phyloP scores from a whole-genome alignment of 192 early-diverging fungal genomes.

The Linnemannia schmuckeri region DNA sequence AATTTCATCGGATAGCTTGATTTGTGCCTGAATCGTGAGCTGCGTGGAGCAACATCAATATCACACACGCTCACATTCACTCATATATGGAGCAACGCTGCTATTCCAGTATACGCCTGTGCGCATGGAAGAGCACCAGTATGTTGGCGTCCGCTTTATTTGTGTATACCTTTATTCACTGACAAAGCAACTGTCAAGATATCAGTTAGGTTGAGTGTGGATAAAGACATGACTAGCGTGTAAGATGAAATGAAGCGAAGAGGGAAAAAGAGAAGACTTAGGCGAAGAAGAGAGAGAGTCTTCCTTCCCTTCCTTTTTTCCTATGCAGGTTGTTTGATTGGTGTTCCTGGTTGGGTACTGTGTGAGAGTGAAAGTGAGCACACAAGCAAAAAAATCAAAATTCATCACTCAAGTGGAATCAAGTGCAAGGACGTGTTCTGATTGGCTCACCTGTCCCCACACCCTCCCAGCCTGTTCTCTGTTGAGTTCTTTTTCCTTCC shows the following conservation, averaged over 20 bases:
- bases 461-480: not conserved
- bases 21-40: not conserved
- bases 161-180: not conserved
- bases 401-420: not conserved
- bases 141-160: not conserved
- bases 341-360: not conserved
- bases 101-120: not conserved
- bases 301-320: not conserved
- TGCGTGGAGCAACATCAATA: not conserved
- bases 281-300: not conserved
- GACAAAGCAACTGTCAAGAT: not conserved
- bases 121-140: not conserved
- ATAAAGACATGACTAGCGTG: not conserved
- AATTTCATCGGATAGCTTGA: not conserved
- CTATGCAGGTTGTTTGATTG: not conserved
- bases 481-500: constrained; percentile 12
- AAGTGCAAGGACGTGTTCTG: not conserved
- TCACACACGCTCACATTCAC: not conserved
- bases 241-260: not conserved
- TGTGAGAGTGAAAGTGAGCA: not conserved
- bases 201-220: too few species aligned
- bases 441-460: not conserved
- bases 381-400: not conserved
- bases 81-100: not conserved
- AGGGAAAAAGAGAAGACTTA: not conserved